Percentiles rank a stretch among this genome's conserved stretches.
These are phyloP conservation scores for Aegle marmelos DNA, from an alignment of 345 rosid species.

Conservation along the genomic window DNA sequence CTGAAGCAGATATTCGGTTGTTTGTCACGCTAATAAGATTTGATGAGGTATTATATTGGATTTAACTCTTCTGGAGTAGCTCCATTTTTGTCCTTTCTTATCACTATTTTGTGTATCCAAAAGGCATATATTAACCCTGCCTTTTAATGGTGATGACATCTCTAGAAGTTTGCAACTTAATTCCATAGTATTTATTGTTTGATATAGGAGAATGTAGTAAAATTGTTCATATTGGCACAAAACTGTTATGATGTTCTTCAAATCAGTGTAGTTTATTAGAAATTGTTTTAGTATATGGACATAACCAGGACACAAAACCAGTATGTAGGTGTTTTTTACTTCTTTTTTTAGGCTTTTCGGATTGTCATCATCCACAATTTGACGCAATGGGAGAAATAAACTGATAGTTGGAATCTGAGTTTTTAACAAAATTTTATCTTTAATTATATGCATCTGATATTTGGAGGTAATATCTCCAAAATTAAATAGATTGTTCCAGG, in stretches of 20 bases:
- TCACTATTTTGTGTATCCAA: not conserved
- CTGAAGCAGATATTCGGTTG: constrained; percentile 75
- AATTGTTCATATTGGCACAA: not conserved
- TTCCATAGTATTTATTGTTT: not conserved
- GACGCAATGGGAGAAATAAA: not conserved
- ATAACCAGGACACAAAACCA: not conserved
- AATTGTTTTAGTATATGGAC: not conserved
- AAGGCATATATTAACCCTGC: not conserved
- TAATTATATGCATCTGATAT: not conserved
- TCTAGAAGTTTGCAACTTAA: not conserved
- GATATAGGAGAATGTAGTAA: not conserved
- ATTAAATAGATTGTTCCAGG: not conserved
- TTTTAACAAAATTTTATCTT: not conserved
- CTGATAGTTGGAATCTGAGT: not conserved
- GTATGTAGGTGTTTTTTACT: not conserved
- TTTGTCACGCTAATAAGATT: constrained; percentile 91
- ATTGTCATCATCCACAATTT: not conserved
- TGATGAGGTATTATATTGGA: constrained; percentile 60
- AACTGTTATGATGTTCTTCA: not conserved
- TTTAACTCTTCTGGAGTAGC: not conserved
- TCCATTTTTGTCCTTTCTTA: too few relatives aligned
- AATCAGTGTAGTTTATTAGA: not conserved
- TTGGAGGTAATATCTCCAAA: not conserved
- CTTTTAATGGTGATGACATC: not conserved
- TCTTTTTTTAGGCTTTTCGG: not conserved